Base-by-base conservation (phyloP, 2,329 filamentous ascomycete genomes). In the Paracoccidioides lutzii region DNA sequence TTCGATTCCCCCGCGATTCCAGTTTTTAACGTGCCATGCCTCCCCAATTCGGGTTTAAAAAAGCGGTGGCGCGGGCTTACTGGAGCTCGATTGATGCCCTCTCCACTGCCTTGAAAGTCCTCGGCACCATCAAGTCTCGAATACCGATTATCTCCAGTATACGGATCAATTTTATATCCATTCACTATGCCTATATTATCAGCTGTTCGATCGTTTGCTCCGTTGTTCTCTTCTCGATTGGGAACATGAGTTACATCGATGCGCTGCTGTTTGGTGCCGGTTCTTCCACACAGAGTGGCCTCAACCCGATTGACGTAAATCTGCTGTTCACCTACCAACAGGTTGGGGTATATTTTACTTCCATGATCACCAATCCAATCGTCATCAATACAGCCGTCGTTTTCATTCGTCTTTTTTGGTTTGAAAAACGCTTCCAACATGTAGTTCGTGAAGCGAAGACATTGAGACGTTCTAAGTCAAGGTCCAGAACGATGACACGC, bases 391-490 rank as follows among this genome's bases (percentile, higher is more conserved):
- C 87, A 1, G 86, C 82, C 46, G 89, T 98, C 46, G 93, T 98
- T 6, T 91, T 95, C 63, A 78, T 97, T 12, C 86, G 93, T 32
- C 76, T 98, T 1, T 96, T 95, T 72, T 98, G 91, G 91, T 98
- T 98, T 67, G 90, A 98, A 71, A 95, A 94, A 71, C 82, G 90
- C 6, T 97, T 98, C 67, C 87, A 95, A 67, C 79, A 87, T 63
- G 81, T 95, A 60, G 90, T 87, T 12, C 78, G 78, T 38, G 87
- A 95, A 63, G 83, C 87, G 1, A 81, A 82, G 55, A 76, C 74
- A 45, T 75, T 84, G 54, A 81, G 90, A 54, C 78, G 79, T 54
- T 85, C 71, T 75, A 83, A 75, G 73, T 87, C 66, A 71, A 81
- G 73, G 72, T 84, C 67, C 72, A 74, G 74, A 55, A 78, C 73